Evolutionary conservation across 148 eudicot species (phyloP), one percentile per base, ranked within the genome.

Genomic region (Simmondsia chinensis): DNA sequence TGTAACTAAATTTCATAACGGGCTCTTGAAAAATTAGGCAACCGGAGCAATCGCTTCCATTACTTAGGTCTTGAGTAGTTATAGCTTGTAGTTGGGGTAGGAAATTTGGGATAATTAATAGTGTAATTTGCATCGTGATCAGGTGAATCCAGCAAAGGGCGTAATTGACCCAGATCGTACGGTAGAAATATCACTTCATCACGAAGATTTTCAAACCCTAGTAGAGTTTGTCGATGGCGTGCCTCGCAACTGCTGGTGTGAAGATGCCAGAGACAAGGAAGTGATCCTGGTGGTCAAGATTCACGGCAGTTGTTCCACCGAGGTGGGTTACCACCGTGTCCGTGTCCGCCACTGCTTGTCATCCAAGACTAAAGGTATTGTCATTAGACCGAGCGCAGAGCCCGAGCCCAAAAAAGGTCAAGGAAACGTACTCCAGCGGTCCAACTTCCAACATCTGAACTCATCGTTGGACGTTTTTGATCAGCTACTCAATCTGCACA

Each of bases 241-340:
- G 33, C 80, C 79, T 3, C 67, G 59, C 52, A 93, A 77, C 74
- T 72, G 76, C 44, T 86, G 99, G 96, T 93, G 96, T 40, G 99
- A 93, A 73, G 94, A 93, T 59, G 76, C 80, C 26, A 71, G 81
- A 38, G 99, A 86, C 65, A 80, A 72, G 57, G 99, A 82, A 64
- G 84, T 73, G 24, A 80, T 86, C 10, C 54, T 93, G 48, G 61
- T 60, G 54, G 65, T 79, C 4, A 71, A 70, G 52, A 66, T 82
- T 46, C 72, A 39, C 1, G 95, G 99, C 40, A 64, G 71, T 46
- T 75, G 66, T 70, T 63, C 89, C 7, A 61, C 71, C 2, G 66
- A 69, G 61, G 52, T 45, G 18, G 68, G 34, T 55, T 41, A 63
- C 46, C 89, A 93, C 54, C 83, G 96, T 5, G 62, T 93, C 54